phyloP scores from a whole-genome alignment of 345 rosid genomes.

The Eucalyptus pauciflora region DNA sequence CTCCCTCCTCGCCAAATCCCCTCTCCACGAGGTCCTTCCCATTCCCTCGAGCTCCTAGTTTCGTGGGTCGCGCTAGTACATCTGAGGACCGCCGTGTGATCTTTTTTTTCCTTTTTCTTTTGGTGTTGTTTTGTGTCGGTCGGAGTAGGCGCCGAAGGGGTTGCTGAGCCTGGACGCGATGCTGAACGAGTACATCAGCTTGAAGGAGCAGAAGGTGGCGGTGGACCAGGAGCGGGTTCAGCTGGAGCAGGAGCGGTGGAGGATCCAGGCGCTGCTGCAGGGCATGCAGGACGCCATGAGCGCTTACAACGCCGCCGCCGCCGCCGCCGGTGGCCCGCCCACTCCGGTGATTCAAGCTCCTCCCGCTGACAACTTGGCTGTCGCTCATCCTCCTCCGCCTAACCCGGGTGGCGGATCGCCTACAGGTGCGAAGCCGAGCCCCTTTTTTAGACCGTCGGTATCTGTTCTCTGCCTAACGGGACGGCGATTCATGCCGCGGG shows the following conservation, averaged over 20 bases:
- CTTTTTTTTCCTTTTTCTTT: neutral
- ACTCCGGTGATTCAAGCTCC: constrained; percentile 15
- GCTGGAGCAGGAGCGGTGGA: constrained; percentile 50
- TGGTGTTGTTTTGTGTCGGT: neutral
- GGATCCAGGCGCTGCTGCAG: constrained; percentile 55
- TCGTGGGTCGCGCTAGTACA: neutral
- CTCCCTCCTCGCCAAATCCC: constrained; percentile 59
- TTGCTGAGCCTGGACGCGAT: constrained; percentile 60
- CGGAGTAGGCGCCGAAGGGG: constrained; percentile 53
- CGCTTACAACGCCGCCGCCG: constrained; percentile 37
- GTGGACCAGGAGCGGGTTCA: constrained; percentile 52
- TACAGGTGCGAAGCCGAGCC: constrained; percentile 6
- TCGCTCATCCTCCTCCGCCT: constrained; percentile 10
- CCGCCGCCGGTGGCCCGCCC: neutral
- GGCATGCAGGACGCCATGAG: constrained; percentile 76
- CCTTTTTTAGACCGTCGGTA: neutral
- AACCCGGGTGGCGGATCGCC: constrained; percentile 10
- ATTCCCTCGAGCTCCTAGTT: neutral
- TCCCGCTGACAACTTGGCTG: neutral
- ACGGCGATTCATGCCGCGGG: neutral
- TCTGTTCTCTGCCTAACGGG: neutral
- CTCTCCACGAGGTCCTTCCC: constrained; percentile 35
- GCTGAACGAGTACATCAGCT: constrained; percentile 50
- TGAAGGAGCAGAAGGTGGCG: constrained; percentile 57
- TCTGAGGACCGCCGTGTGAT: neutral